Conservation (phyloP, 1,139 yeast genomes). For the Debaryomyces sp. region DNA sequence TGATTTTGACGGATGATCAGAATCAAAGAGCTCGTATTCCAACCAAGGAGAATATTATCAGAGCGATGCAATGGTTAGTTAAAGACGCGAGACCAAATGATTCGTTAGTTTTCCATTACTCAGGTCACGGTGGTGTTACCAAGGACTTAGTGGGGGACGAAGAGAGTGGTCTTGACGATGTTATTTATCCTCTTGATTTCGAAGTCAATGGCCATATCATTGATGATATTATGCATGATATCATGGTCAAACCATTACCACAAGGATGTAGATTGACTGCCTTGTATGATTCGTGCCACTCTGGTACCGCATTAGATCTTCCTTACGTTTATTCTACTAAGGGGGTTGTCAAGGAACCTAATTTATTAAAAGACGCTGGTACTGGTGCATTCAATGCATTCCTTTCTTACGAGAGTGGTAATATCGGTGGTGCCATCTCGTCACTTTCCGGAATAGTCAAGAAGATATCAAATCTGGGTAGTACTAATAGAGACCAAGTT, state of each 20-base stretch:
- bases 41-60: conserved; percentile 71
- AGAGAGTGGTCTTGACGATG: conserved; percentile 87
- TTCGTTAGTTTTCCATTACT: conserved; percentile 81
- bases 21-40: conserved; percentile 68
- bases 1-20: conserved; percentile 78
- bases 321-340: conserved; percentile 91
- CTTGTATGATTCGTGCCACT: conserved; percentile 89
- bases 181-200: conserved; percentile 89
- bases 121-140: conserved; percentile 93
- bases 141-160: conserved; percentile 87
- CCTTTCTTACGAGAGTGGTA: conserved; percentile 72
- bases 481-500: conserved; percentile 32
- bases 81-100: conserved; percentile 84
- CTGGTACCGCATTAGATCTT: conserved; percentile 87
- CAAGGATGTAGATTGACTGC: conserved; percentile 89
- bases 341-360: conserved; percentile 90
- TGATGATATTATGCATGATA: conserved; percentile 84
- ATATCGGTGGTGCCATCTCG: conserved; percentile 54
- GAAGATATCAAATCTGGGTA: conserved; percentile 32
- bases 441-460: conserved; percentile 53
- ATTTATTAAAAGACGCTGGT: conserved; percentile 83
- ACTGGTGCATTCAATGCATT: conserved; percentile 73
- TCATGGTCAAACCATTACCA: conserved; percentile 75
- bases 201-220: conserved; percentile 70
- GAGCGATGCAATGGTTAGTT: conserved; percentile 93